phyloP scores from a whole-genome alignment of 345 rosid genomes.

The Syzygium aromaticum region DNA sequence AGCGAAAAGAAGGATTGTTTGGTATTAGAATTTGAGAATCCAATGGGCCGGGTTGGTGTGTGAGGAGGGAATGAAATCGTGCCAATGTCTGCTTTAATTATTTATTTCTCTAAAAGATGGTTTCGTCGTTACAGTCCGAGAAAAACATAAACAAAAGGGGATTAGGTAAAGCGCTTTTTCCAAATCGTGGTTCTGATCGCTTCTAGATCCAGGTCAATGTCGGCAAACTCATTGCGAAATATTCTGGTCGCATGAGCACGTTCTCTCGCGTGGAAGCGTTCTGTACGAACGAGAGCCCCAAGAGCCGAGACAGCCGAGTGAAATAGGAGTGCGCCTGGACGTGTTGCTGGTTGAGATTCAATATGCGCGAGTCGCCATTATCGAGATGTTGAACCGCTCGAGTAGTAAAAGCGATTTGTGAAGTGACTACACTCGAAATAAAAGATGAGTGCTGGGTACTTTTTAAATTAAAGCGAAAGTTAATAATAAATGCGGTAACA shows the following conservation, averaged over 20 bases:
- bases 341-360: background rate
- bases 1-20: background rate
- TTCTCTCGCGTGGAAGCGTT: background rate
- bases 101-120: background rate
- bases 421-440: background rate
- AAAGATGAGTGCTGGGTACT: background rate
- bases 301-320: background rate
- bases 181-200: background rate
- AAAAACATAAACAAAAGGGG: background rate
- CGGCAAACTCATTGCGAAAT: background rate
- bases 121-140: background rate
- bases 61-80: background rate
- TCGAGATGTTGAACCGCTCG: background rate
- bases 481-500: background rate
- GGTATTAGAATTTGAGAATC: background rate
- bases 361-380: background rate
- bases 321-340: background rate
- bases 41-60: background rate
- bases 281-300: background rate
- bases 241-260: background rate
- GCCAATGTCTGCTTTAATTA: background rate
- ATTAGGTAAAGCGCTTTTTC: background rate
- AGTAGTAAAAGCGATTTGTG: background rate
- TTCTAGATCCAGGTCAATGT: background rate
- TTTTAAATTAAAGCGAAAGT: background rate